Base-by-base conservation (phyloP, 1,139 yeast genomes). In the Suhomyces wounanorum region DNA sequence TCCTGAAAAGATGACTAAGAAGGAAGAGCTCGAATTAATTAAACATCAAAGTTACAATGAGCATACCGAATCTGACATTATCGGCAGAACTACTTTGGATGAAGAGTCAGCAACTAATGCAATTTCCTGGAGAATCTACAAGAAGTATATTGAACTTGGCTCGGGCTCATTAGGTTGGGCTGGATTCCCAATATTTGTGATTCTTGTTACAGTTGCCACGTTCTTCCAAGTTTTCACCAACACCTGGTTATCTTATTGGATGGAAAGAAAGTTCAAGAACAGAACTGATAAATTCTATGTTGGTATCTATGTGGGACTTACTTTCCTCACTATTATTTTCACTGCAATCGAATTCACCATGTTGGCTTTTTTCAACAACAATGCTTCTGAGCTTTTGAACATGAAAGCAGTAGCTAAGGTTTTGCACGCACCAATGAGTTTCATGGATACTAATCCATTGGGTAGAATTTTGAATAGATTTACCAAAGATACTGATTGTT, bases 381-480 rank as follows among this genome's bases (percentile, higher is more conserved):
- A 44, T 46, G 66, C 79, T 1, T 75, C 79, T 23, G 67, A 70
- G 49, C 58, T 59, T 33, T 66, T 77, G 56, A 75, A 75, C 52
- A 65, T 74, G 30, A 64, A 59, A 48, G 78, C 79, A 8, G 72
- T 72, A 39, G 62, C 61, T 28, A 70, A 61, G 49, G 62, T 76
- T 16, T 67, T 76, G 55, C 78, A 73, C 58, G 73, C 76, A 0
- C 80, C 80, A 44, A 74, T 76, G 79, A 64, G 72, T 45, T 76
- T 67, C 57, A 67, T 76, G 64, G 81, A 76, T 60, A 69, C 78
- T 14, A 75, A 71, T 45, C 81, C 81, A 7, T 61, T 75, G 59
- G 81, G 80, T 18, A 67, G 80, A 63, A 69, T 77, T 35, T 67
- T 77, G 60, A 75, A 75, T 62, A 64, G 92, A 87, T 51, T 96